These are phyloP conservation scores for Carex littledalei DNA, from an alignment of 176 grass and related monocot genomes.

Conservation along the genomic window DNA sequence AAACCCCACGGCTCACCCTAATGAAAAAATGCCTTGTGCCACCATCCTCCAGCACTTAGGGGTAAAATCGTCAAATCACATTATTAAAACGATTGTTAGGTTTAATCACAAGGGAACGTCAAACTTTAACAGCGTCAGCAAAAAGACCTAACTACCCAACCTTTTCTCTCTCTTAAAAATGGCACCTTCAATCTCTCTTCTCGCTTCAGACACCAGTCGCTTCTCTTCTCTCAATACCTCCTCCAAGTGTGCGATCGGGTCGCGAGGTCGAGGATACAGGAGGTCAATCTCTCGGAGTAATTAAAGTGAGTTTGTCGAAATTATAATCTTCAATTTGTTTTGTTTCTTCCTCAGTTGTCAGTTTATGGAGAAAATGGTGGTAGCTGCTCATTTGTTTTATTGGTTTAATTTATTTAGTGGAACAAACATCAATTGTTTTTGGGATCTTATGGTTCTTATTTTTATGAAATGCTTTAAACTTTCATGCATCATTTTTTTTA, in stretches of 20 bases:
- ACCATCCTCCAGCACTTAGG: neutral
- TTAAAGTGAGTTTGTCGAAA: conserved; percentile 10
- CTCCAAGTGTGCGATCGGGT: neutral
- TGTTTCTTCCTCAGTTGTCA: neutral
- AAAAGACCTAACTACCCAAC: conserved; percentile 17
- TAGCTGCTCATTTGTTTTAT: neutral
- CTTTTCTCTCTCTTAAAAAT: conserved; percentile 26
- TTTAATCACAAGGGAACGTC: conserved; percentile 23
- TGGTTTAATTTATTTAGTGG: conserved; percentile 4
- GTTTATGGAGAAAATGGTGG: neutral
- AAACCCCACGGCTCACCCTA: neutral
- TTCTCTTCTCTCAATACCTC: conserved; percentile 21
- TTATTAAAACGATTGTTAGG: neutral
- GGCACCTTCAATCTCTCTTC: conserved; percentile 9
- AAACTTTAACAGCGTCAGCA: conserved; percentile 20
- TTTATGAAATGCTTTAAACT: neutral
- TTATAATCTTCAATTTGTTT: neutral
- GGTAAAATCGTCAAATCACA: neutral
- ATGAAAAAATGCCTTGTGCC: neutral
- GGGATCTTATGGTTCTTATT: neutral
- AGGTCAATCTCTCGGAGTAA: neutral
- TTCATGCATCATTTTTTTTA: neutral
- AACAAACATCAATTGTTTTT: neutral
- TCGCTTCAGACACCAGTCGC: conserved; percentile 25
- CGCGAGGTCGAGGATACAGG: neutral